Percentiles rank a stretch among this genome's conserved stretches.
phyloP scores from a whole-genome alignment of 306 rosid genomes.

The Vachellia collinsii region DNA sequence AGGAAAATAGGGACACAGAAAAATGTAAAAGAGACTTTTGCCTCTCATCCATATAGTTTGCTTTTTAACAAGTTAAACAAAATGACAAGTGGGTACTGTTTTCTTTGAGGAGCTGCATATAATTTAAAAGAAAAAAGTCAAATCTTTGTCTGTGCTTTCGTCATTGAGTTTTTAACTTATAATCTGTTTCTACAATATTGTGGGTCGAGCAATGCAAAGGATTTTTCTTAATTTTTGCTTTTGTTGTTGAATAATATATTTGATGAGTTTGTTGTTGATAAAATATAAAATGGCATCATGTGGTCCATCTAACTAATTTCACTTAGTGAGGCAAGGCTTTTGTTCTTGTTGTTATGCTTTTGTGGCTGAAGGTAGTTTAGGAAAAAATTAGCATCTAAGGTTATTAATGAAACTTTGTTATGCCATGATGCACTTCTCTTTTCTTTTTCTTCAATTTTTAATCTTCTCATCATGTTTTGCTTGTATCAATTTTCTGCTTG shows the following conservation, averaged over 20 bases:
- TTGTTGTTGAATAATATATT: neutral
- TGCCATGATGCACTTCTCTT: neutral
- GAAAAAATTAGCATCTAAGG: slow-evolving; percentile 10
- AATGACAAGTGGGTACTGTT: neutral
- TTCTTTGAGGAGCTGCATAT: neutral
- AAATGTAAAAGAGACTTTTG: neutral
- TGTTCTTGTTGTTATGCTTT: slow-evolving; percentile 4
- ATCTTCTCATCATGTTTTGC: slow-evolving; percentile 10
- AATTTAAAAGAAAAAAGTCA: neutral
- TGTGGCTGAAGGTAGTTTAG: neutral
- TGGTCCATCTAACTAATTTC: neutral
- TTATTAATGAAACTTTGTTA: slow-evolving; percentile 29
- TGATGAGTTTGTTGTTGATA: neutral
- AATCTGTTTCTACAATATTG: slow-evolving; percentile 2
- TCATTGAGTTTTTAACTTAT: neutral
- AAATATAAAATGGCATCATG: no score
- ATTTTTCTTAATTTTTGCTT: slow-evolving; percentile 25
- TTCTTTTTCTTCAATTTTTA: neutral
- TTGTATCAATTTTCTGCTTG: slow-evolving; percentile 13
- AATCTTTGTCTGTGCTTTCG: neutral
- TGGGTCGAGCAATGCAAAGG: neutral
- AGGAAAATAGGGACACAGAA: neutral
- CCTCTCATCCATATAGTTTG: neutral
- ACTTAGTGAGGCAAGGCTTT: no score
- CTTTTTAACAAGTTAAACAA: neutral